Conservation (phyloP, 78 protist species). For the Emiliania huxleyi region DNA sequence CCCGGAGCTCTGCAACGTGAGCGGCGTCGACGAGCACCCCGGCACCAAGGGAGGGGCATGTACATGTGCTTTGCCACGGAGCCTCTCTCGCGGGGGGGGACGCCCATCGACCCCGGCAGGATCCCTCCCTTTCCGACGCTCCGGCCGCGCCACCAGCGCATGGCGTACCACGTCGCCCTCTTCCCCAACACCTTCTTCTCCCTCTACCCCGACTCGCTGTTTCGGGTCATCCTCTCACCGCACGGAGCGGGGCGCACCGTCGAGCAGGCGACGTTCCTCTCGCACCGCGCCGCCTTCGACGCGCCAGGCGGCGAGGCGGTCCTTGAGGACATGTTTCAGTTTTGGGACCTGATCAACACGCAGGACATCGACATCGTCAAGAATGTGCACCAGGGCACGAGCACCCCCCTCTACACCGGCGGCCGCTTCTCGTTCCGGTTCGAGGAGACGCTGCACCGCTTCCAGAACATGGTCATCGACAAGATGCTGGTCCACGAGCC, state of each 20-base stretch:
- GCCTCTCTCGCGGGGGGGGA: background rate
- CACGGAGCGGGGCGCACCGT: background rate
- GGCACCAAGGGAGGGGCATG: constrained; percentile 6
- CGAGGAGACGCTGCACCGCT: constrained; percentile 19
- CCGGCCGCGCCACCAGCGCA: background rate
- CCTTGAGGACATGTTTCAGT: background rate
- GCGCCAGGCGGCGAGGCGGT: background rate
- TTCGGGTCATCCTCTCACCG: background rate
- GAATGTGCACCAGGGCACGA: background rate
- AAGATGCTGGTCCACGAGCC: background rate
- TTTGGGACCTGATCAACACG: background rate
- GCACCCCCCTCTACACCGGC: background rate
- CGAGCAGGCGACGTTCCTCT: background rate
- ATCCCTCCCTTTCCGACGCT: background rate
- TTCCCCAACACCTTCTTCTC: background rate
- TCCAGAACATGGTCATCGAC: constrained; percentile 2
- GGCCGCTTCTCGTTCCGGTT: constrained; percentile 1
- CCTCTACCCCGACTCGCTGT: background rate
- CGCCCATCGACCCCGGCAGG: background rate
- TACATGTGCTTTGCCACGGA: background rate
- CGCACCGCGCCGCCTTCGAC: background rate
- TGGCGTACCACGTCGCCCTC: background rate
- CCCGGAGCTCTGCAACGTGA: background rate
- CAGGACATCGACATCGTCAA: background rate
- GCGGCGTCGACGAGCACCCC: background rate